Evolutionary conservation across 2,329 filamentous ascomycete genomes (phyloP).

Genomic region (Cladophialophora yegresii): DNA sequence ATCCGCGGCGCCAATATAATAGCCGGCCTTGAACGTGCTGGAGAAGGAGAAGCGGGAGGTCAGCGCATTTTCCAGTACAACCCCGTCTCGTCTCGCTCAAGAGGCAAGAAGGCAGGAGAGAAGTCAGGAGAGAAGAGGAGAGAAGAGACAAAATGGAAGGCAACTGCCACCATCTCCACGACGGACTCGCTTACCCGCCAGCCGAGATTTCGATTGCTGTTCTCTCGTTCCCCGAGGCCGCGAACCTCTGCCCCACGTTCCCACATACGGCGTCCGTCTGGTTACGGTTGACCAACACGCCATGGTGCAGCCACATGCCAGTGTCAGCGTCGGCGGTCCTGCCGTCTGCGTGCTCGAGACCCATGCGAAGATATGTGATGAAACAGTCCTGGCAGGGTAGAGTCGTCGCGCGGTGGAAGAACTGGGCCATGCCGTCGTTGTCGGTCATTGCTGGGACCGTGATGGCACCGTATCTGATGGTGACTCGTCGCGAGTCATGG

Average conservation of each 20-base stretch:
- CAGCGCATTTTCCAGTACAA: background rate
- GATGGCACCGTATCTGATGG: slow-evolving; percentile 18
- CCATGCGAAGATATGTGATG: slow-evolving; percentile 37
- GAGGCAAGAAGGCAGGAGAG: background rate
- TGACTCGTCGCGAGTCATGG: slow-evolving; percentile 11
- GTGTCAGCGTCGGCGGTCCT: slow-evolving; percentile 40
- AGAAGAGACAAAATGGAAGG: background rate
- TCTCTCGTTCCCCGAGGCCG: slow-evolving; percentile 16
- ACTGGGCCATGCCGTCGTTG: slow-evolving; percentile 21
- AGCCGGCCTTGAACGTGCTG: slow-evolving; percentile 11
- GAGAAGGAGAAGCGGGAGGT: background rate
- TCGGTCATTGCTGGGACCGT: slow-evolving; percentile 23
- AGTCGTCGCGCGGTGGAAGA: slow-evolving; percentile 11
- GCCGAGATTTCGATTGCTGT: slow-evolving; percentile 14
- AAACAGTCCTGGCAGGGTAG: slow-evolving; percentile 29
- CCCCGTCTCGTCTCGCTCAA: background rate
- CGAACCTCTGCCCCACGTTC: slow-evolving; percentile 13
- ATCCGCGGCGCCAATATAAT: slow-evolving; percentile 19
- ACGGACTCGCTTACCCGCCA: background rate
- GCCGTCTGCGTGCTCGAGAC: slow-evolving; percentile 40
- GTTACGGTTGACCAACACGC: slow-evolving; percentile 26
- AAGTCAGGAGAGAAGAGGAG: background rate
- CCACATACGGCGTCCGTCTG: slow-evolving; percentile 13
- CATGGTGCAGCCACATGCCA: slow-evolving; percentile 40
- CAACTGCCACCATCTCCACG: background rate